Evolutionary conservation across 2,329 filamentous ascomycete genomes (phyloP), one percentile per base, ranked within the genome.

Genomic region (Clonostachys rosea): DNA sequence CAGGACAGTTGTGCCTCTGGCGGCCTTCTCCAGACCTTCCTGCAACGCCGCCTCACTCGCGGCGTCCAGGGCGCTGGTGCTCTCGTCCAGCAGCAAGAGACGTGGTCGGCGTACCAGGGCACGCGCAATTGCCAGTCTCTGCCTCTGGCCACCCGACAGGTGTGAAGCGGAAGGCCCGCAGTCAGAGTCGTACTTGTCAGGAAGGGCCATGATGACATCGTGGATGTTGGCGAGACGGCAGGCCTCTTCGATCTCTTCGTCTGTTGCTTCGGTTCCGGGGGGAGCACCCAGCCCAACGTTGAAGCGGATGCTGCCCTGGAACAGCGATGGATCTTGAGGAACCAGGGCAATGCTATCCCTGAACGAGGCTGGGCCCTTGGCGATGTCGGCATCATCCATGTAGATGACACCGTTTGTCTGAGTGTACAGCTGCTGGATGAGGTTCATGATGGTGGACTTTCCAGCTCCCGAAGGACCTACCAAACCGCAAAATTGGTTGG

Each of bases 111-210:
- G 74, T 3, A 86, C 69, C 1, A 88, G 69, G 2, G 86, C 85
- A 9, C 87, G 73, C 0, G 86, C 86, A 53, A 90, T 88, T 2
- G 81, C 78, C 16, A 90, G 59, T 3, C 86, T 73, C 58, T 90
- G 86, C 7, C 79, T 79, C 59, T 90, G 86, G 0, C 87, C 86
- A 7, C 86, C 86, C 0, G 83, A 87, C 5, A 90, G 61, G 17
- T 80, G 72, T 1, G 79, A 80, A 8, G 84, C 84, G 47, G 84
- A 81, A 16, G 83, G 79, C 7, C 87, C 71, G 8, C 80, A 64
- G 34, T 70, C 67, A 0, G 79, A 83, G 6, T 81, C 62, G 50
- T 83, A 83, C 0, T 79, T 79, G 18, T 81, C 63, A 0, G 79
- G 79, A 10, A 85, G 59, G 1, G 63, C 62, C 34, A 65, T 58